These are phyloP conservation scores for Lobulomyces angularis DNA, from an alignment of 192 early-diverging fungal genomes.

Conservation along the genomic window DNA sequence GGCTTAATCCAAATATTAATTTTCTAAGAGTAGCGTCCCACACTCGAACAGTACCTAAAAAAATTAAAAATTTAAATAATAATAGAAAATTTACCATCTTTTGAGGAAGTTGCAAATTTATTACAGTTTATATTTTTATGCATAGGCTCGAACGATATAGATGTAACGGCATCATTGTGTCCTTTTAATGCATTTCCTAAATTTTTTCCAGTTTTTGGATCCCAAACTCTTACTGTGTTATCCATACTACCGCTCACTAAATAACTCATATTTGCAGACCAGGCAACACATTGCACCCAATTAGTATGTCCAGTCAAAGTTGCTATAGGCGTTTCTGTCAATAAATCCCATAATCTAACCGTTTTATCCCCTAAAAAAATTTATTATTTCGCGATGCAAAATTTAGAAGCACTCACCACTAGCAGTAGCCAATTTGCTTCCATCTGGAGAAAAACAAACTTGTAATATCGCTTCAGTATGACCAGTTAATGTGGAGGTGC, in stretches of 20 bases:
- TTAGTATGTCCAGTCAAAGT: slow-evolving; percentile 75
- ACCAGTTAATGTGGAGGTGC: slow-evolving; percentile 74
- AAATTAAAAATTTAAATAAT: no score
- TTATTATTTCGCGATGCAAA: neutral
- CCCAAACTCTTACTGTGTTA: slow-evolving; percentile 74
- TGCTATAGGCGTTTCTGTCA: slow-evolving; percentile 84
- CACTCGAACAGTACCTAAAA: slow-evolving; percentile 78
- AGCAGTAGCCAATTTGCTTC: slow-evolving; percentile 81
- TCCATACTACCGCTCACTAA: slow-evolving; percentile 90
- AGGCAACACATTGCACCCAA: slow-evolving; percentile 87
- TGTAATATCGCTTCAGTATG: slow-evolving; percentile 91
- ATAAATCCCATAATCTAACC: slow-evolving; percentile 92
- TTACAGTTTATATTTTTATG: slow-evolving; percentile 69
- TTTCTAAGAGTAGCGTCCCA: slow-evolving; percentile 79
- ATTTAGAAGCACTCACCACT: slow-evolving; percentile 35
- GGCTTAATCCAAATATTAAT: slow-evolving; percentile 61
- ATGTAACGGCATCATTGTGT: slow-evolving; percentile 82
- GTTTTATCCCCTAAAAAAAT: slow-evolving; percentile 65
- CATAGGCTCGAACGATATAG: slow-evolving; percentile 86
- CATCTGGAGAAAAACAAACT: slow-evolving; percentile 82
- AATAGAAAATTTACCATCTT: no score
- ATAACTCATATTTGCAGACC: slow-evolving; percentile 66
- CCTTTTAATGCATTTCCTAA: slow-evolving; percentile 66
- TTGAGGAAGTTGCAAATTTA: slow-evolving; percentile 78
- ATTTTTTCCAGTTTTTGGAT: slow-evolving; percentile 69